Evolutionary conservation across 192 early-diverging fungal genomes (phyloP).

Genomic region (Umbelopsis ramanniana): DNA sequence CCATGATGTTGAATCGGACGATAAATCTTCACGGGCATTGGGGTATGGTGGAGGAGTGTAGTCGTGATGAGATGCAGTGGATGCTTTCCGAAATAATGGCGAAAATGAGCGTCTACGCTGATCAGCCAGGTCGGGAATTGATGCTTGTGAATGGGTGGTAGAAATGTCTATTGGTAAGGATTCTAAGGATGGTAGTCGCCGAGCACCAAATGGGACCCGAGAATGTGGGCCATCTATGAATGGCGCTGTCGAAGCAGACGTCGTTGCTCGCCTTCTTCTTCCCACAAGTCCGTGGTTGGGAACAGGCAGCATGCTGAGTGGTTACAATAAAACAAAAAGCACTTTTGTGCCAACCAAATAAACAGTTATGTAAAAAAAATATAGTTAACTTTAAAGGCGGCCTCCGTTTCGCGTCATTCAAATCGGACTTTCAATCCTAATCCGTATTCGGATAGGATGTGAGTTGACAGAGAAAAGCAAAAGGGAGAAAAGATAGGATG

Average conservation of each 20-base stretch:
- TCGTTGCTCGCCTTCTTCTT: constrained; percentile 17
- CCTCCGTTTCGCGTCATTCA: too few species aligned
- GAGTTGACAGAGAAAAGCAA: background rate
- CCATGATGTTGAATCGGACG: background rate
- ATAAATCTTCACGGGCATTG: constrained; percentile 14
- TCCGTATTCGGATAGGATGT: background rate
- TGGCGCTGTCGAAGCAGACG: constrained; percentile 3
- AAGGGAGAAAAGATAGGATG: background rate
- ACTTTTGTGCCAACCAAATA: background rate
- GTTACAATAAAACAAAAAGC: background rate
- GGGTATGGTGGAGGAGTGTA: constrained; percentile 5
- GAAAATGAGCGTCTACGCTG: constrained; percentile 17
- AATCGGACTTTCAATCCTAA: background rate
- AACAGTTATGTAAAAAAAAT: too few species aligned
- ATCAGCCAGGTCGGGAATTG: background rate
- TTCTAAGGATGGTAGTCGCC: constrained; percentile 10
- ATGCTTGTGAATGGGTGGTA: background rate
- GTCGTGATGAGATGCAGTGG: background rate
- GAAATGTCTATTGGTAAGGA: constrained; percentile 21
- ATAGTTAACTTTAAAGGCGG: too few species aligned
- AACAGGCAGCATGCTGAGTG: background rate
- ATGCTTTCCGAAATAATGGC: background rate
- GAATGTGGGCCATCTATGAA: background rate
- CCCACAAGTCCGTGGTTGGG: constrained; percentile 1
- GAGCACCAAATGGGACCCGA: background rate